Percentiles rank a stretch among this genome's conserved stretches.
phyloP scores from a whole-genome alignment of 306 rosid genomes.

The Myrica gale region DNA sequence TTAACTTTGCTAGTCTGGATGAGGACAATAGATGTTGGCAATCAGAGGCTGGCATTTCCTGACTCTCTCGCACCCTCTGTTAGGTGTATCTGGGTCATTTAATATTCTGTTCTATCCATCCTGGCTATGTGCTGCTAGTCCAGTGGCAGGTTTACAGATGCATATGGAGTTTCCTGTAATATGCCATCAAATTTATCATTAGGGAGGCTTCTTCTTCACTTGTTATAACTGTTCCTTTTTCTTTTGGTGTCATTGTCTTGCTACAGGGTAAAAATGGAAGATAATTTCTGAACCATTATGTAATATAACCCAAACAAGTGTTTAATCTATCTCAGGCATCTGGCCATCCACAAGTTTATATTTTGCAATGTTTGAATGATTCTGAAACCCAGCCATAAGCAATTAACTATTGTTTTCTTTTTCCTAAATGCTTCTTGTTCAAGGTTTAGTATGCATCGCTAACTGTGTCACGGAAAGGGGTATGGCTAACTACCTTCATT shows the following conservation, averaged over 20 bases:
- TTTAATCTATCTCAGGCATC: not conserved
- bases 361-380: not conserved
- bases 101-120: not conserved
- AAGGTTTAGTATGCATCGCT: not conserved
- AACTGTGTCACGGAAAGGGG: not conserved
- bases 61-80: too few relatives aligned
- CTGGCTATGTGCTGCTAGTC: not conserved
- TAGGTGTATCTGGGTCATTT: too few relatives aligned
- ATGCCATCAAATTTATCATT: not conserved
- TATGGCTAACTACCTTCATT: not conserved
- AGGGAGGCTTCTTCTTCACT: slow-evolving; percentile 1
- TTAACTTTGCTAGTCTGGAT: too few relatives aligned
- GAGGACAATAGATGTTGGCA: too few relatives aligned
- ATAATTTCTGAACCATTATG: not conserved
- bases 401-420: not conserved
- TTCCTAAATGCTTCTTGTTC: slow-evolving; percentile 3
- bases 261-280: not conserved
- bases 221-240: not conserved
- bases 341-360: not conserved
- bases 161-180: not conserved
- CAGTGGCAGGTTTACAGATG: not conserved
- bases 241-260: not conserved
- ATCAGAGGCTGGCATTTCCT: too few relatives aligned
- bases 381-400: not conserved
- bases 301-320: not conserved